Evolutionary conservation across 2,329 filamentous ascomycete genomes (phyloP).

Genomic region (Pseudocercospora musae): DNA sequence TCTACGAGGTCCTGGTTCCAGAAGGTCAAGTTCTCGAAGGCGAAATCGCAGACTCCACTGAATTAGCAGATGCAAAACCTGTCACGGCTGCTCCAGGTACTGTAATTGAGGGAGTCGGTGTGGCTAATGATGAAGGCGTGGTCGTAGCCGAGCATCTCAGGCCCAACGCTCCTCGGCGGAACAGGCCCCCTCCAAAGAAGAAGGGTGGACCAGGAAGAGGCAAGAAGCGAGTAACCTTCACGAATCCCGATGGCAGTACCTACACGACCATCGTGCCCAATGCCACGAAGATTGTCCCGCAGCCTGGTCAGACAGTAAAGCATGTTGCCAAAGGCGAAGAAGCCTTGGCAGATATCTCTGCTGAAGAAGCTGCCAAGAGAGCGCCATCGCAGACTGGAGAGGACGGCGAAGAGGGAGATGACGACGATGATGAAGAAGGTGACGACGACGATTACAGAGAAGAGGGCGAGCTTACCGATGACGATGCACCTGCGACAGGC

Average conservation of each 20-base stretch:
- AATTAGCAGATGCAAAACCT: constrained; percentile 43
- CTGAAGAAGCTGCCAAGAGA: constrained; percentile 42
- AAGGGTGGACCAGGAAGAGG: constrained; percentile 74
- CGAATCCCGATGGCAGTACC: constrained; percentile 41
- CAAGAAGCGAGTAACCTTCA: constrained; percentile 68
- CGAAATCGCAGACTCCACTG: constrained; percentile 65
- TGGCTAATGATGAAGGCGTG: constrained; percentile 60
- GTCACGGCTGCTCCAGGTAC: constrained; percentile 56
- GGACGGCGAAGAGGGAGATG: constrained; percentile 47
- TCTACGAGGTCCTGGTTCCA: constrained; percentile 77
- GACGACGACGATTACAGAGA: constrained; percentile 46
- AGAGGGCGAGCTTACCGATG: constrained; percentile 35
- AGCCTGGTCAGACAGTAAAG: constrained; percentile 34
- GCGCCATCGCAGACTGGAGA: constrained; percentile 42
- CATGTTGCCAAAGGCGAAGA: constrained; percentile 37
- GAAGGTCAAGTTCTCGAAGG: constrained; percentile 78
- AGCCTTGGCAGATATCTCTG: constrained; percentile 36
- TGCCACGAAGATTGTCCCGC: constrained; percentile 37
- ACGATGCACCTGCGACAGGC: constrained; percentile 27
- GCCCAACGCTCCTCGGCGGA: constrained; percentile 49
- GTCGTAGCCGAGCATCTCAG: constrained; percentile 47
- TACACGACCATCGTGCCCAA: constrained; percentile 40
- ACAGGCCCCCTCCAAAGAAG: constrained; percentile 75
- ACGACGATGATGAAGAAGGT: constrained; percentile 51
- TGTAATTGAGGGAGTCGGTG: constrained; percentile 57